Conservation (phyloP, 805 yeast genomes). For the Saturnispora sekii region DNA sequence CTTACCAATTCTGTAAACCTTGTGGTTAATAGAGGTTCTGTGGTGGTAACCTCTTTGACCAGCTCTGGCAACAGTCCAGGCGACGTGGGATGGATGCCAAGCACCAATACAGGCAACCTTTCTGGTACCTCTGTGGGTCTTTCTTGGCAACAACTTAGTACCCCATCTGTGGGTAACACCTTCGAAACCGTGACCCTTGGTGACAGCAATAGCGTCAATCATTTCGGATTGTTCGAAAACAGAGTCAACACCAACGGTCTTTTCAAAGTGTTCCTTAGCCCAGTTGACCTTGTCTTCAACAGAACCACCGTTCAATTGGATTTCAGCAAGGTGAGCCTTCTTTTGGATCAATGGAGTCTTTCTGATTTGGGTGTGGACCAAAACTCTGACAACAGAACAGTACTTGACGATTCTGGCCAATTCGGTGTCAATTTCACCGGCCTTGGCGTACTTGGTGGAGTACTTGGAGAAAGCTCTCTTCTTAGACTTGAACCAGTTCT, state of each 20-base stretch:
- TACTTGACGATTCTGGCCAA: slow-evolving; percentile 97
- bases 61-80: slow-evolving; percentile 99
- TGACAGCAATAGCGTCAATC: slow-evolving; percentile 97
- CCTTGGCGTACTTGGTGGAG: slow-evolving; percentile 95
- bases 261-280: slow-evolving; percentile 99
- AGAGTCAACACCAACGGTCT: slow-evolving; percentile 90
- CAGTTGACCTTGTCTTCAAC: slow-evolving; percentile 94
- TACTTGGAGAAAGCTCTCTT: slow-evolving; percentile 99
- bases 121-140: slow-evolving; percentile 99
- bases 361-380: slow-evolving; percentile 99
- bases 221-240: slow-evolving; percentile 98
- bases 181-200: slow-evolving; percentile 99
- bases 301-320: slow-evolving; percentile 99
- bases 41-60: slow-evolving; percentile 99
- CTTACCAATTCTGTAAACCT: slow-evolving; percentile 98
- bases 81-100: slow-evolving; percentile 99
- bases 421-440: slow-evolving; percentile 85
- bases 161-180: slow-evolving; percentile 99
- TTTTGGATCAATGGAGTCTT: slow-evolving; percentile 98
- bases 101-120: slow-evolving; percentile 99
- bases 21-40: slow-evolving; percentile 99
- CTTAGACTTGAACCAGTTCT: slow-evolving; percentile 99
- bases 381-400: slow-evolving; percentile 97
- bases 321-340: slow-evolving; percentile 99
- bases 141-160: slow-evolving; percentile 99